These are phyloP conservation scores for Thermomucor indicae-seudaticae DNA, from an alignment of 371 early-diverging fungal species.

Conservation along the genomic window DNA sequence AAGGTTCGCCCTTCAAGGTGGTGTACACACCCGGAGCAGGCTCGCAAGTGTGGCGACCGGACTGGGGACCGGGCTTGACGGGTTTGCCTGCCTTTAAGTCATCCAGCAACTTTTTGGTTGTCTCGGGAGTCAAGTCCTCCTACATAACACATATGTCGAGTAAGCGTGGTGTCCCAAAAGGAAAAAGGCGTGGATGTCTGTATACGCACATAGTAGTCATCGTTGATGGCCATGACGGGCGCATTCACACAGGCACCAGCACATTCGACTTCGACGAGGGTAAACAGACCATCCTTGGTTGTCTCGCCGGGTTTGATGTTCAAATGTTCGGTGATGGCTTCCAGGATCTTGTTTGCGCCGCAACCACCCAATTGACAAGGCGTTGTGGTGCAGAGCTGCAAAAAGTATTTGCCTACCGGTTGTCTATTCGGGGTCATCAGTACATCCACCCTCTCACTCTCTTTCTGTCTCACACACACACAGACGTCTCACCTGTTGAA, in stretches of 20 bases:
- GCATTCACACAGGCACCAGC: slow-evolving; percentile 99
- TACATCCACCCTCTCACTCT: background rate
- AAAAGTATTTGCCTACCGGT: slow-evolving; percentile 97
- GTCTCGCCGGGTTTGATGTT: slow-evolving; percentile 94
- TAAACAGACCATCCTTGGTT: slow-evolving; percentile 91
- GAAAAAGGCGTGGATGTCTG: background rate
- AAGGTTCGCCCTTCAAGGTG: slow-evolving; percentile 78
- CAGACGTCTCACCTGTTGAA: slow-evolving; percentile 77
- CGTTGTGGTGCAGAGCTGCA: slow-evolving; percentile 97
- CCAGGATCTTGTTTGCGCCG: slow-evolving; percentile 85
- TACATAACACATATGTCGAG: slow-evolving; percentile 20
- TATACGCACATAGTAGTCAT: slow-evolving; percentile 86
- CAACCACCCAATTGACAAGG: slow-evolving; percentile 91
- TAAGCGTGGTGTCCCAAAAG: no score
- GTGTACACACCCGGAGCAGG: slow-evolving; percentile 76
- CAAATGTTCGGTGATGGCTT: slow-evolving; percentile 82
- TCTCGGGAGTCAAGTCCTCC: slow-evolving; percentile 96
- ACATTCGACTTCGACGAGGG: slow-evolving; percentile 98
- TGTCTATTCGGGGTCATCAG: slow-evolving; percentile 43
- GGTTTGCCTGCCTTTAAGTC: slow-evolving; percentile 73
- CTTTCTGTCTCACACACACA: background rate
- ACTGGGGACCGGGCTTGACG: slow-evolving; percentile 83
- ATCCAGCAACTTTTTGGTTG: slow-evolving; percentile 85
- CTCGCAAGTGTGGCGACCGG: slow-evolving; percentile 86
- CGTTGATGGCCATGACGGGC: slow-evolving; percentile 96